Percentiles rank a stretch among this genome's conserved stretches.
phyloP scores from a whole-genome alignment of 495 filamentous ascomycete genomes.

The Podospora comata region DNA sequence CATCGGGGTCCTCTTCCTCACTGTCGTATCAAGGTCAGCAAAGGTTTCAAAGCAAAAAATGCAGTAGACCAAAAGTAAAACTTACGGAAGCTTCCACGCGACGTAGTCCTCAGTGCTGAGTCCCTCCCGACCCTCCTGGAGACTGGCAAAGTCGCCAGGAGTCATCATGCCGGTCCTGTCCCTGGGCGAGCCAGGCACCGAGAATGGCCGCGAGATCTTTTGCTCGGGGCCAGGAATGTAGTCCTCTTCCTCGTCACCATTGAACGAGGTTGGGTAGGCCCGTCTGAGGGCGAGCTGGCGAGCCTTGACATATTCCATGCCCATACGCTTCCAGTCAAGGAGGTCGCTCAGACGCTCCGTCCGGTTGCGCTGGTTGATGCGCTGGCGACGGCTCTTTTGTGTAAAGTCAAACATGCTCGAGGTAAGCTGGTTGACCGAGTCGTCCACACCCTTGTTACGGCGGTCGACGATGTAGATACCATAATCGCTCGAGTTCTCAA shows the following conservation, averaged over 20 bases:
- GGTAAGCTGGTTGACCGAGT: conserved; percentile 91
- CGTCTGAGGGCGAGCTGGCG: conserved; percentile 86
- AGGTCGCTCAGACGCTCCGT: conserved; percentile 93
- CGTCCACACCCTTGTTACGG: conserved; percentile 91
- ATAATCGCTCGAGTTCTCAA: conserved; percentile 96
- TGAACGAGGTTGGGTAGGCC: conserved; percentile 86
- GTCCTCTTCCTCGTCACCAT: conserved; percentile 68
- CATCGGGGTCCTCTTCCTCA: conserved; percentile 93
- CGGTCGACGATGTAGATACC: conserved; percentile 99
- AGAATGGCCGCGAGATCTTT: conserved; percentile 91
- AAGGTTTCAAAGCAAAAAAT: background rate
- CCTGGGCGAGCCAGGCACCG: conserved; percentile 85
- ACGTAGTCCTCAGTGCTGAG: conserved; percentile 96
- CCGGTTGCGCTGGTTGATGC: conserved; percentile 98
- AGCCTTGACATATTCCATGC: conserved; percentile 97
- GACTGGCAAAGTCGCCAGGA: conserved; percentile 91
- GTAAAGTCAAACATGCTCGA: conserved; percentile 94
- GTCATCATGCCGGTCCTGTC: conserved; percentile 98
- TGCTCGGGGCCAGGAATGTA: conserved; percentile 86
- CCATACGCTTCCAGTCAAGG: conserved; percentile 99
- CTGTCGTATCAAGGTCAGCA: conserved; percentile 42
- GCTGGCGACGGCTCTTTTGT: conserved; percentile 87
- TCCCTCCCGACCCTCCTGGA: conserved; percentile 92
- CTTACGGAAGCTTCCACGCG: conserved; percentile 96
- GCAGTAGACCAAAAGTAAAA: conserved; percentile 21